These are phyloP conservation scores for Podila epigama DNA, from an alignment of 192 early-diverging fungal genomes.

Conservation along the genomic window DNA sequence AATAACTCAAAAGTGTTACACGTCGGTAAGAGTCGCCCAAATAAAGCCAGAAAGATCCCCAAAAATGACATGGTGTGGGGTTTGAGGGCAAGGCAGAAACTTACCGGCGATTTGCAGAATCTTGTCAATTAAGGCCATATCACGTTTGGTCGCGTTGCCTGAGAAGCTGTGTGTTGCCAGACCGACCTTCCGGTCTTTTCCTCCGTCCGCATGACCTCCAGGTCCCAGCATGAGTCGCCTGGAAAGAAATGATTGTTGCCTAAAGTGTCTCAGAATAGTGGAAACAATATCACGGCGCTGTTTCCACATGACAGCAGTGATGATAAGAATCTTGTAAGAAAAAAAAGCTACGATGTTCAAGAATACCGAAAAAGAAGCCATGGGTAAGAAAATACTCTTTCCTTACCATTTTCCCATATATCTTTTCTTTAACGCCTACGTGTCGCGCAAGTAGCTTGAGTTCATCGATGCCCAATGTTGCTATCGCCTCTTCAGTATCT, in stretches of 20 bases:
- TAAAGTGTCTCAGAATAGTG: constrained; percentile 35
- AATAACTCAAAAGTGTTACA: neutral
- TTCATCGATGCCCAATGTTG: constrained; percentile 33
- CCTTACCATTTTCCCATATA: constrained; percentile 27
- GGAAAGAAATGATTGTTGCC: constrained; percentile 38
- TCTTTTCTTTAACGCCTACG: constrained; percentile 14
- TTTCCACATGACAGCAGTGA: neutral
- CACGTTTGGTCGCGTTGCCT: constrained; percentile 26
- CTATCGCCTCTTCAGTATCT: constrained; percentile 21
- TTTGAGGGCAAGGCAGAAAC: neutral
- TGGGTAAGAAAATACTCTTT: neutral
- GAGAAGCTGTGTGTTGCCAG: constrained; percentile 28
- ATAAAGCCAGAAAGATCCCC: neutral
- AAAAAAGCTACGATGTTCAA: neutral
- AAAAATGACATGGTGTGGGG: neutral
- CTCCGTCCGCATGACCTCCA: constrained; percentile 8
- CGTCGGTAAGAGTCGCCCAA: neutral
- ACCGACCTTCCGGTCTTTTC: constrained; percentile 20
- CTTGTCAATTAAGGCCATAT: constrained; percentile 31
- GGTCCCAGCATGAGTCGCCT: constrained; percentile 33
- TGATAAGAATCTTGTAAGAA: neutral
- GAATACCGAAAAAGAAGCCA: neutral
- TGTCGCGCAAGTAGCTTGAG: constrained; percentile 36
- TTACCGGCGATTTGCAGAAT: constrained; percentile 39
- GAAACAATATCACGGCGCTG: constrained; percentile 17